These are phyloP conservation scores for Cotoneaster glaucophyllus DNA, from an alignment of 306 rosid genomes.

Conservation along the genomic window DNA sequence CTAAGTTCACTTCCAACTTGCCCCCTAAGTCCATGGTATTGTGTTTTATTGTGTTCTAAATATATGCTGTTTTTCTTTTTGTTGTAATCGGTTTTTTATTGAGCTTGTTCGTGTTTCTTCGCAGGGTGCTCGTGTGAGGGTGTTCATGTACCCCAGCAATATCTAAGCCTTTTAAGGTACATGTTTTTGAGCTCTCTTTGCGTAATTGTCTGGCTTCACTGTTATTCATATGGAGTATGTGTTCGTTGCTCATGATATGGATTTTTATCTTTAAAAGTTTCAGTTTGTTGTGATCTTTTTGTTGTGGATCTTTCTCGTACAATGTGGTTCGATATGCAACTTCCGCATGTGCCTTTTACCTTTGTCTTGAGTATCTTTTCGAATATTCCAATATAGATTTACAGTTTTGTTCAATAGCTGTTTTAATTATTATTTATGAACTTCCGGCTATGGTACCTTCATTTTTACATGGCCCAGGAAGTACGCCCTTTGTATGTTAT, in stretches of 20 bases:
- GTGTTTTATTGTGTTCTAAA: neutral
- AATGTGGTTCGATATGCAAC: neutral
- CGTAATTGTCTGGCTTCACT: neutral
- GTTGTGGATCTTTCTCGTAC: neutral
- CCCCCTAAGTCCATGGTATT: slow-evolving; percentile 92
- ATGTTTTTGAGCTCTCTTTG: neutral
- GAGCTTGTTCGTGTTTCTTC: neutral
- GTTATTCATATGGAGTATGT: neutral
- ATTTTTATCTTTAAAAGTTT: no score
- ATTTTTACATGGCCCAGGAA: neutral
- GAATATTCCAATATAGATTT: neutral
- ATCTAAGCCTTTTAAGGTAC: slow-evolving; percentile 36
- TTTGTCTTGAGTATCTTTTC: neutral
- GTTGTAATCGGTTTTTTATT: slow-evolving; percentile 2
- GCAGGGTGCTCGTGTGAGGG: slow-evolving; percentile 86
- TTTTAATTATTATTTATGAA: neutral
- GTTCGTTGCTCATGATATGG: no score
- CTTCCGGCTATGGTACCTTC: neutral
- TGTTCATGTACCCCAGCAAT: slow-evolving; percentile 89
- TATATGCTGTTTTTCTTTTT: neutral
- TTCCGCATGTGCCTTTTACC: neutral
- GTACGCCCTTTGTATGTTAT: neutral
- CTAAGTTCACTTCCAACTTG: slow-evolving; percentile 84
- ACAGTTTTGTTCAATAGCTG: no score
- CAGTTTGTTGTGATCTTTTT: neutral